phyloP scores from a whole-genome alignment of 1,284 basidiomycete species.

The Sutorius eximius region DNA sequence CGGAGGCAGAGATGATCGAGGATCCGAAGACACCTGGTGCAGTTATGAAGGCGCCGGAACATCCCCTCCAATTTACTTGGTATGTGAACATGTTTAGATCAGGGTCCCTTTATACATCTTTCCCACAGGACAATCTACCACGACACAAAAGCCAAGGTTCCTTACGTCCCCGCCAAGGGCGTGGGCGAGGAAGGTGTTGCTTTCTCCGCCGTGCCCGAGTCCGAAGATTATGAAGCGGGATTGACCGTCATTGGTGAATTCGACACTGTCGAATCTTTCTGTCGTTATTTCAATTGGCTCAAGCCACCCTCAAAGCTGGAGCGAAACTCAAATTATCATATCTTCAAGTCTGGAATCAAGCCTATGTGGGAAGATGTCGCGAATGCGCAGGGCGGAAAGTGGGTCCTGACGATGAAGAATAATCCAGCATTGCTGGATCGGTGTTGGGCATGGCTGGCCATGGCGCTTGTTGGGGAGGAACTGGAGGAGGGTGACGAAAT shows the following conservation, averaged over 20 bases:
- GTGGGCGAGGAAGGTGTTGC: slow-evolving; percentile 31
- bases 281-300: slow-evolving; percentile 93
- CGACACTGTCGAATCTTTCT: slow-evolving; percentile 87
- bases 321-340: slow-evolving; percentile 88
- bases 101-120: slow-evolving; percentile 29
- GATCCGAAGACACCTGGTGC: slow-evolving; percentile 78
- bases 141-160: slow-evolving; percentile 77
- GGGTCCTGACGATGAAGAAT: slow-evolving; percentile 90
- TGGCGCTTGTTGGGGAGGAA: slow-evolving; percentile 90
- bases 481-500: slow-evolving; percentile 85
- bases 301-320: slow-evolving; percentile 87
- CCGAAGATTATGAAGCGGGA: slow-evolving; percentile 74
- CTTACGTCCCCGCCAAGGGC: slow-evolving; percentile 45
- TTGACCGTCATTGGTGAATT: slow-evolving; percentile 79
- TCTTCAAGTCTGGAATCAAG: slow-evolving; percentile 90
- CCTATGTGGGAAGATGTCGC: slow-evolving; percentile 97
- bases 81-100: slow-evolving; percentile 38
- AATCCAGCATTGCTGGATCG: slow-evolving; percentile 79
- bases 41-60: slow-evolving; percentile 71
- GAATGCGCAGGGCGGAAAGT: slow-evolving; percentile 90
- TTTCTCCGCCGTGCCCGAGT: slow-evolving; percentile 45
- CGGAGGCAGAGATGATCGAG: slow-evolving; percentile 71
- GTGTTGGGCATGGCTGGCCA: slow-evolving; percentile 88
- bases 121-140: slow-evolving; percentile 76
- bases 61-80: slow-evolving; percentile 84